A percentile compares a stretch with the other conserved stretches of the same genome.
phyloP scores from a whole-genome alignment of 1,284 basidiomycete species.

The Exobasidium cylindrosporum region DNA sequence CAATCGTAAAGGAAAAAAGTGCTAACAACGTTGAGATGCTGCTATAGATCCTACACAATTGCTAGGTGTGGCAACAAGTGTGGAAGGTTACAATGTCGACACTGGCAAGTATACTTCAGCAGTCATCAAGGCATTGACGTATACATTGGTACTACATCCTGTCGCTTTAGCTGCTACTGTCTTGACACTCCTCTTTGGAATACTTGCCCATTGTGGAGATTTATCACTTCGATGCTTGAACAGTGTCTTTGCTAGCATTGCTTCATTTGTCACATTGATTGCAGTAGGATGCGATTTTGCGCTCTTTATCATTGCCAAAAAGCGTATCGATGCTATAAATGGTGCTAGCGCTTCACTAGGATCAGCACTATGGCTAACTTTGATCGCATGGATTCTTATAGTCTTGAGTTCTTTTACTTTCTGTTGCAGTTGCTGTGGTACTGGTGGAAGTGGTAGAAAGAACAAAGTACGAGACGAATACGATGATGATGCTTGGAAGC shows the following conservation, averaged over 20 bases:
- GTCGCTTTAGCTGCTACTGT: conserved; percentile 30
- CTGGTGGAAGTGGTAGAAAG: conserved; percentile 21
- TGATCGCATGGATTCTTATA: conserved; percentile 45
- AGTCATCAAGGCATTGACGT: conserved; percentile 47
- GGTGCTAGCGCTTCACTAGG: conserved; percentile 39
- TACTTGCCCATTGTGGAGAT: conserved; percentile 40
- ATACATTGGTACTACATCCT: conserved; percentile 45
- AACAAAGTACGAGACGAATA: conserved; percentile 31
- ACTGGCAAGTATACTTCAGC: conserved; percentile 28
- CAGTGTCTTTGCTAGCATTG: conserved; percentile 37
- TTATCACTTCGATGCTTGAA: conserved; percentile 32
- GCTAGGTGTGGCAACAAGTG: conserved; percentile 3
- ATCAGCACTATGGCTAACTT: conserved; percentile 44
- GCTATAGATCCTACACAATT: conserved; percentile 39
- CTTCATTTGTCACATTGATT: conserved; percentile 33
- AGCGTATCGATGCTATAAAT: conserved; percentile 40
- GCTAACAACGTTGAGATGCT: not conserved
- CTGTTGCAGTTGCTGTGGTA: conserved; percentile 38
- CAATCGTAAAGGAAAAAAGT: no score
- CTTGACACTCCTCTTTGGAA: conserved; percentile 34
- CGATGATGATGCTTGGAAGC: conserved; percentile 17
- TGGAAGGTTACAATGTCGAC: conserved; percentile 18
- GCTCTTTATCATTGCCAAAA: conserved; percentile 46
- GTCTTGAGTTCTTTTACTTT: conserved; percentile 38
- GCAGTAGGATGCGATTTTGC: conserved; percentile 47